Conservation (phyloP, 2,329 filamentous ascomycete species). For the Venturia pyrina region DNA sequence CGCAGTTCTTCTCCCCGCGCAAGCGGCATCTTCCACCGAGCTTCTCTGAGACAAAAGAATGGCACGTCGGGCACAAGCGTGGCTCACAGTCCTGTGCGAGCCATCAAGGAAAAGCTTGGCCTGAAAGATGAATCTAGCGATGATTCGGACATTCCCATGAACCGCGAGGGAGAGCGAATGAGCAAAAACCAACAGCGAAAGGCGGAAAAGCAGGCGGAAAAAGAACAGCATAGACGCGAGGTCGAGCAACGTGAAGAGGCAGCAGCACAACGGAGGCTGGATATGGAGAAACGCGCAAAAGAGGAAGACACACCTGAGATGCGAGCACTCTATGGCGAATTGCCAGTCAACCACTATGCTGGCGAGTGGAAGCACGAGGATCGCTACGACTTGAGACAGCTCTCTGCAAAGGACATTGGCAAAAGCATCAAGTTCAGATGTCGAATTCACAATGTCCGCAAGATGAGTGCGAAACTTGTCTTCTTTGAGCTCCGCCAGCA, state of each 20-base stretch:
- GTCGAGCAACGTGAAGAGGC: conserved; percentile 34
- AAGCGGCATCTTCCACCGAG: conserved; percentile 14
- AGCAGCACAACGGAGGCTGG: conserved; percentile 36
- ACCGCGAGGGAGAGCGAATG: conserved; percentile 40
- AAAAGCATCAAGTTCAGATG: conserved; percentile 57
- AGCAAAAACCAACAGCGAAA: conserved; percentile 41
- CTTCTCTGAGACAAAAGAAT: conserved; percentile 17
- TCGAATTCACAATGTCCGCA: conserved; percentile 67
- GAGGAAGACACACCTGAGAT: conserved; percentile 49
- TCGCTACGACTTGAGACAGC: conserved; percentile 40
- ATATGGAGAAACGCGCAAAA: conserved; percentile 37
- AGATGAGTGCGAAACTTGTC: conserved; percentile 70
- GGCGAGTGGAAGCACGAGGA: conserved; percentile 38
- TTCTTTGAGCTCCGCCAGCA: conserved; percentile 83
- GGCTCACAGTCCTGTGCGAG: conserved; percentile 24
- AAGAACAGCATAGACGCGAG: conserved; percentile 35
- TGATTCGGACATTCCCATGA: conserved; percentile 27
- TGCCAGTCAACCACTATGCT: conserved; percentile 49
- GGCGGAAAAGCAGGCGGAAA: conserved; percentile 34
- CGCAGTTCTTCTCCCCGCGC: conserved; percentile 13
- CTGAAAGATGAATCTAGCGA: conserved; percentile 24
- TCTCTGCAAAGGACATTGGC: conserved; percentile 44
- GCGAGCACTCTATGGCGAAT: conserved; percentile 47
- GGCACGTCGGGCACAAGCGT: not conserved
- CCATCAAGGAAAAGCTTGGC: conserved; percentile 30